Evolutionary conservation across 2,329 filamentous ascomycete species (phyloP).

Genomic region (Cladosporium sp.): DNA sequence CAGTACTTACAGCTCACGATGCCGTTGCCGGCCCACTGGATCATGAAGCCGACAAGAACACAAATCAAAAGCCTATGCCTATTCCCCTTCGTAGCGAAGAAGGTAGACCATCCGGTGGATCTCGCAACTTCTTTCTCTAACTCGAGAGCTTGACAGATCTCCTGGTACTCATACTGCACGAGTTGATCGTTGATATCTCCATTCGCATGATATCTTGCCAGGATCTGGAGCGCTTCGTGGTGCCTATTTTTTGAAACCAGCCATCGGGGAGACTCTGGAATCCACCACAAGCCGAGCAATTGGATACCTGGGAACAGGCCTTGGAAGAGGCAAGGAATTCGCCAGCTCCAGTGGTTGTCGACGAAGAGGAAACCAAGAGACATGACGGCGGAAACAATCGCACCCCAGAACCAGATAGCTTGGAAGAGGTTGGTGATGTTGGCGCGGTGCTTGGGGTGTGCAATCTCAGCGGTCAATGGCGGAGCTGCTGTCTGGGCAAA

Average conservation of each 20-base stretch:
- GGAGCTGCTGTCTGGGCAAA: slow-evolving; percentile 17
- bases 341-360: slow-evolving; percentile 24
- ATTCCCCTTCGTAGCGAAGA: slow-evolving; percentile 27
- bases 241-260: slow-evolving; percentile 20
- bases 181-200: slow-evolving; percentile 46
- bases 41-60: slow-evolving; percentile 35
- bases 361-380: slow-evolving; percentile 22
- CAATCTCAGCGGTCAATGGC: slow-evolving; percentile 18
- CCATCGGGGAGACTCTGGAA: slow-evolving; percentile 26
- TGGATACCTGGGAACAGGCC: slow-evolving; percentile 21
- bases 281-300: slow-evolving; percentile 18
- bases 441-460: slow-evolving; percentile 19
- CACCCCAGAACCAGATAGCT: slow-evolving; percentile 21
- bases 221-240: slow-evolving; percentile 26
- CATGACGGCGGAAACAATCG: slow-evolving; percentile 23
- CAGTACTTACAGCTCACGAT: slow-evolving; percentile 34
- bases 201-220: slow-evolving; percentile 43
- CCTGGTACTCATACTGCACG: slow-evolving; percentile 56
- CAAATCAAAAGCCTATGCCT: slow-evolving; percentile 37
- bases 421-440: slow-evolving; percentile 21
- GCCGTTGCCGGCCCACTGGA: slow-evolving; percentile 38
- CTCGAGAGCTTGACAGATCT: slow-evolving; percentile 56
- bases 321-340: slow-evolving; percentile 25
- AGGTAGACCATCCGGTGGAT: slow-evolving; percentile 17
- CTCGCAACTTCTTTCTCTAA: slow-evolving; percentile 51